Base-by-base conservation (phyloP, 257 asterid species). In the Catharanthus roseus region DNA sequence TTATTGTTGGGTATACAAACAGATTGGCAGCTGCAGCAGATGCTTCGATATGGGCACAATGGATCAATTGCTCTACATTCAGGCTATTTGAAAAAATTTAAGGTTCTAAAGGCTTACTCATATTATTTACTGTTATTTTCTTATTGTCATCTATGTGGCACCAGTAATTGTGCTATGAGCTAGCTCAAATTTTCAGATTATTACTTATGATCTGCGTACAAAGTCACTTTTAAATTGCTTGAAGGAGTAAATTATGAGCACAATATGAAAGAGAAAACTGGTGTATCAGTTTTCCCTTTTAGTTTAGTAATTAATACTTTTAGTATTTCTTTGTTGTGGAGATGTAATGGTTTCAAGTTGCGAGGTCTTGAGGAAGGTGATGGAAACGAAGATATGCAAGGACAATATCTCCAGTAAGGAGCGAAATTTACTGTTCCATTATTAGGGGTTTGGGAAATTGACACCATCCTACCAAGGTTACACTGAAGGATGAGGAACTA, bases 11-110 rank as follows among this genome's bases (percentile, higher is more conserved):
- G 90, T 26, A 76, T 85, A 42, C 90, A 85, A 68, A 74, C 87
- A 2, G 87, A 85, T 53, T 85, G 90, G 90, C 90, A 85, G 77
- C 77, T 85, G 75, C 90, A 85, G 65, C 85, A 81, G 78, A 85
- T 83, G 87, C 84, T 85, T 72, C 84, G 82, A 1, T 77, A 72
- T 79, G 90, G 90, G 33, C 84, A 83, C 73, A 64, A 74, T 75
- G 86, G 82, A 69, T 70, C 70, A 18, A 54, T 85, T 65, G 84
- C 86, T 67, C 69, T 71, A 69, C 87, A 85, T 77, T 70, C 84
- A 3, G 54, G 69, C 44, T 68, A 56, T 57, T 77, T 80, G 61
- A 80, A 78, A 80, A 82, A 70, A 75, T 76, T 81, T 51, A 81
- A 85, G 89, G 89, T 85, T 74, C 39, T 80, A 21, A 68, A 19